Conservation (phyloP, 2,329 filamentous ascomycete species). For the Aspergillus clavatus region DNA sequence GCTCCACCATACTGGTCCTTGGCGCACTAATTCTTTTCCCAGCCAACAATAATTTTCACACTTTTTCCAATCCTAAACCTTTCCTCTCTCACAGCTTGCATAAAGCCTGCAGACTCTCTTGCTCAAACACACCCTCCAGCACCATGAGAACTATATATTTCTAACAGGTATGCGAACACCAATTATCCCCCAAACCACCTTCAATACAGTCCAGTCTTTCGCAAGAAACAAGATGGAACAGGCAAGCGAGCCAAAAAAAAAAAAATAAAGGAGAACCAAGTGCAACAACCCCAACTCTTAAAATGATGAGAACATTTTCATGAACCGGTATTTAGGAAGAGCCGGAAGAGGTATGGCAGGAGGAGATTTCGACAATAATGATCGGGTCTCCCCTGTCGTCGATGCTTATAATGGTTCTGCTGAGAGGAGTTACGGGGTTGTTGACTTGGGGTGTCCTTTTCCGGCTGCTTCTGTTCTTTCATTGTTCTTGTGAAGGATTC, state of each 20-base stretch:
- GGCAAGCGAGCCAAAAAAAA: too few relatives aligned
- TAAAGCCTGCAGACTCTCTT: too few relatives aligned
- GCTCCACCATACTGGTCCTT: not conserved
- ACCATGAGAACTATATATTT: too few relatives aligned
- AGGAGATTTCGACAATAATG: slow-evolving; percentile 12
- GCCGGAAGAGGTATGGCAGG: slow-evolving; percentile 45
- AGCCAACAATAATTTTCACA: not conserved
- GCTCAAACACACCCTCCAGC: too few relatives aligned
- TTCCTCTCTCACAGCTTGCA: too few relatives aligned
- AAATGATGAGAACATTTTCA: slow-evolving; percentile 41
- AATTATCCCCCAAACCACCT: not conserved
- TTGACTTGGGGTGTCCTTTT: not conserved
- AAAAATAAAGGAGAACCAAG: slow-evolving; percentile 3
- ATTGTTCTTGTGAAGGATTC: slow-evolving; percentile 2
- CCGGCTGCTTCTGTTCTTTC: not conserved
- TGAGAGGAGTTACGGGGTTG: slow-evolving; percentile 29
- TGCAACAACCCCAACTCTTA: slow-evolving; percentile 15
- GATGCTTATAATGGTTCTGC: slow-evolving; percentile 47
- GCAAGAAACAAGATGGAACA: not conserved
- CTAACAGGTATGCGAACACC: not conserved
- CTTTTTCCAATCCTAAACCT: not conserved
- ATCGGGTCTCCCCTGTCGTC: slow-evolving; percentile 34
- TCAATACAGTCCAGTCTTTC: not conserved
- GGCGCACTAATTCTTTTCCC: not conserved
- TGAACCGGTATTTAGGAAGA: slow-evolving; percentile 45